Evolutionary conservation across 164 flowering plant genomes (phyloP), one percentile per base, ranked within the genome.

Genomic region (Umbellularia californica): DNA sequence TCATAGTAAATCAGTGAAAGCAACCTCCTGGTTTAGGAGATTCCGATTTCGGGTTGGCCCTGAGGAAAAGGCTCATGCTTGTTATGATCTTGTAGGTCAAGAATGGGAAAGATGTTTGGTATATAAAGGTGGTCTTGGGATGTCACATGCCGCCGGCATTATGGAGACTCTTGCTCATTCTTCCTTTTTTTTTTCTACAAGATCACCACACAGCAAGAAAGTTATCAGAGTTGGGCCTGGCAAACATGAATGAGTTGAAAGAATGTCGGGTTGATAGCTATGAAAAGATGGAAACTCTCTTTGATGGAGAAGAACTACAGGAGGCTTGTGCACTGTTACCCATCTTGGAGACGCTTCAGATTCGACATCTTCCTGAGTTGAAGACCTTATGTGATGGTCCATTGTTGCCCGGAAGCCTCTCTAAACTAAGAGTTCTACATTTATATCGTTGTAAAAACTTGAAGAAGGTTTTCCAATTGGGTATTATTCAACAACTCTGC

Each of bases 41-140:
- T 41, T 9, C 55, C 35, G 55, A 17, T 35, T 52, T 13, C 35
- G 23, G 19, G 55, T 19, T 23, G 20, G 6, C 1, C 3, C 10
- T 13, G 35, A 14, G 27, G 2, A 0, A 41, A 7, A 0, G 9
- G 7, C 0, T 35, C 0, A 0, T 0, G 1, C 5, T 5, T 0
- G 0, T 1, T 1, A 0, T 6, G 3, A 30, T 1, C 27, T 25
- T 25, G 0, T 25, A 33, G 47, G 10, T 7, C 10, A 0, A 5
- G 7, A 33, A 35, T 35, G 41, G 47, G 1, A 41, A 2, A 27
- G 19, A 65, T 7, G 4, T 23, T 23, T 65, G 68, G 25, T 23
- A 25, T 65, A 10, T 9, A 19, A 0, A 5, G 64, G 64, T 19
- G 64, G 7, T 15, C 2, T 19, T 60, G 4, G 64, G 22, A n/a